A percentile compares a stretch with the other conserved stretches of the same genome.
These are phyloP conservation scores for Lactarius quietus DNA, from an alignment of 768 basidiomycete genomes.

Conservation along the genomic window DNA sequence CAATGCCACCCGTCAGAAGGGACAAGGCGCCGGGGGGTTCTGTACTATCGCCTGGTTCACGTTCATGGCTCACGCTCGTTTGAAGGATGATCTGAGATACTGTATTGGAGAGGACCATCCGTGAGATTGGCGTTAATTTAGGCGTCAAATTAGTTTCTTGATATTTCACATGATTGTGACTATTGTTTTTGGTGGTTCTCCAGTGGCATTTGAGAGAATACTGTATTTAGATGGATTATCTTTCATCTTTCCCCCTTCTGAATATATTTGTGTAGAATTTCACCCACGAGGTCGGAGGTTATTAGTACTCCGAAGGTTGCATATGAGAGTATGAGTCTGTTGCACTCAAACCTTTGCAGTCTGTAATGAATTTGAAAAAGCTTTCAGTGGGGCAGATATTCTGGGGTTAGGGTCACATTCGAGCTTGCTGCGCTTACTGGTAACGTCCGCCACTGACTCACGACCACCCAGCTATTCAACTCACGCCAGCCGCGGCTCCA, in stretches of 20 bases:
- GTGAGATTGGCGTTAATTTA: not conserved
- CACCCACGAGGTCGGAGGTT: no score
- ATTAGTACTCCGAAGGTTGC: no score
- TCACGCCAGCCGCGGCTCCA: not conserved
- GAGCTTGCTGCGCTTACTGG: not conserved
- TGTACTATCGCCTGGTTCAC: not conserved
- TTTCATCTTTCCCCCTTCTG: no score
- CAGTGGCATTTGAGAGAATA: not conserved
- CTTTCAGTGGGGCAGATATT: not conserved
- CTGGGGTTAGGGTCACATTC: not conserved
- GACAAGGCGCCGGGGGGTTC: not conserved
- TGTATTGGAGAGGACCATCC: not conserved
- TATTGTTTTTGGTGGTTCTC: not conserved
- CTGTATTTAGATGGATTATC: not conserved
- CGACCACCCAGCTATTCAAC: not conserved
- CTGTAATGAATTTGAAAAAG: not conserved
- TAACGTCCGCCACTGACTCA: not conserved
- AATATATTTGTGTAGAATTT: not conserved
- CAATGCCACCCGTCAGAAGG: not conserved
- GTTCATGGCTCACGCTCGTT: not conserved
- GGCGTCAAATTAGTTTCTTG: no score
- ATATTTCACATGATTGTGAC: not conserved
- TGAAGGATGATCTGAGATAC: not conserved
- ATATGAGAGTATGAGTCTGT: no score
- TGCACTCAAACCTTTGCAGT: no score